phyloP scores from a whole-genome alignment of 441 rosid genomes.

The Isatis lusitanica region DNA sequence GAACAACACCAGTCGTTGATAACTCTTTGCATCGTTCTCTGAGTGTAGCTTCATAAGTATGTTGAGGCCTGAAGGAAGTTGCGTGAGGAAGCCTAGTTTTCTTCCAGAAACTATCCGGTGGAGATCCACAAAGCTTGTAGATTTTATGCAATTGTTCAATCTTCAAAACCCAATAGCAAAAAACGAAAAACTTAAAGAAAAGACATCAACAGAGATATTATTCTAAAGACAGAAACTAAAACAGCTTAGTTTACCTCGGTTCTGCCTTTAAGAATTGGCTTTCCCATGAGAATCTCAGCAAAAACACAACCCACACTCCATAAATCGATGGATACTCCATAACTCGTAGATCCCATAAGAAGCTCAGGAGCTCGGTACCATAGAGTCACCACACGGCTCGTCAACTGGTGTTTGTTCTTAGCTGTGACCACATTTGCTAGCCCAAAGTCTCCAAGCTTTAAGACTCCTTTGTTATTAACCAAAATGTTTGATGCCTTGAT shows the following conservation, averaged over 20 bases:
- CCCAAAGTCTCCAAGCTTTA: conserved; percentile 86
- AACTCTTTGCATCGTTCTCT: conserved; percentile 65
- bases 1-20: conserved; percentile 46
- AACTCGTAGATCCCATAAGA: conserved; percentile 85
- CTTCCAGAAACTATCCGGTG: conserved; percentile 79
- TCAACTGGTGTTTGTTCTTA: conserved; percentile 55
- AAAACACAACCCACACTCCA: conserved; percentile 96
- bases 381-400: conserved; percentile 88
- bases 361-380: conserved; percentile 98
- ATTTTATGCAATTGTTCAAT: conserved; percentile 93
- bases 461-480: conserved; percentile 73
- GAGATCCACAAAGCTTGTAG: conserved; percentile 90
- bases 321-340: conserved; percentile 73
- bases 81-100: conserved; percentile 61
- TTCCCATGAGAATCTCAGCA: conserved; percentile 70
- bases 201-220: background rate
- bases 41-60: conserved; percentile 61
- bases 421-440: conserved; percentile 65
- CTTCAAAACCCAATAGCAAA: conserved; percentile 37
- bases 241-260: conserved; percentile 63
- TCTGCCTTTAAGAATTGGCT: conserved; percentile 84
- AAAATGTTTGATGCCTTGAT: conserved; percentile 80
- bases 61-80: conserved; percentile 71
- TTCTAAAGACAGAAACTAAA: background rate
- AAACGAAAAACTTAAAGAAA: background rate